Conservation (phyloP, 2,329 filamentous ascomycete genomes). For the Nigrograna mackinnonii region DNA sequence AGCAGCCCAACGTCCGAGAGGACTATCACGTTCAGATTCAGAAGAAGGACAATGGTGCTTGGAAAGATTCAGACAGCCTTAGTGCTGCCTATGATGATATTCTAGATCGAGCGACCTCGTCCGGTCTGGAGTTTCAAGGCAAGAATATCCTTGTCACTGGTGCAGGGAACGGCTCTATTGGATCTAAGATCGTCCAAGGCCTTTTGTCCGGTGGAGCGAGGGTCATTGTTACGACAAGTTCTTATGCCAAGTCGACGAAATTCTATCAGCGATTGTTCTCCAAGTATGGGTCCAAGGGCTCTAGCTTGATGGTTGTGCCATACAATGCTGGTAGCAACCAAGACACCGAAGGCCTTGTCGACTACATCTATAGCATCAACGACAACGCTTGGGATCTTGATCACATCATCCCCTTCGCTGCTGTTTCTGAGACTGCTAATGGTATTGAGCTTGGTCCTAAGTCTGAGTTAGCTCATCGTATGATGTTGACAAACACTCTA, state of each 20-base stretch:
- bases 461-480: conserved; percentile 44
- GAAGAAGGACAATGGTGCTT: conserved; percentile 8
- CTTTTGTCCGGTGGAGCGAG: conserved; percentile 38
- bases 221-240: conserved; percentile 46
- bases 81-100: conserved; percentile 8
- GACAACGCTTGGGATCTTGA: conserved; percentile 42
- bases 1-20: conserved; percentile 1
- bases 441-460: conserved; percentile 40
- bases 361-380: conserved; percentile 40
- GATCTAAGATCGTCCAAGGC: conserved; percentile 32
- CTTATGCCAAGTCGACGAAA: conserved; percentile 24
- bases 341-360: conserved; percentile 41
- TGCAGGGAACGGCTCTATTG: conserved; percentile 42
- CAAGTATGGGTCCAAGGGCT: conserved; percentile 32
- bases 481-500: conserved; percentile 46
- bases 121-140: conserved; percentile 19
- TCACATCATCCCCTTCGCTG: conserved; percentile 47
- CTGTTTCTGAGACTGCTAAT: conserved; percentile 40
- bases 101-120: conserved; percentile 6
- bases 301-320: conserved; percentile 40
- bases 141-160: conserved; percentile 43
- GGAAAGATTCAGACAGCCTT: conserved; percentile 8
- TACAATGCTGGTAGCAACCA: conserved; percentile 46
- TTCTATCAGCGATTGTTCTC: conserved; percentile 42
- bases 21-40: conserved; percentile 11